These are phyloP conservation scores for Beauveria australis DNA, from an alignment of 2,329 filamentous ascomycete species.

Conservation along the genomic window DNA sequence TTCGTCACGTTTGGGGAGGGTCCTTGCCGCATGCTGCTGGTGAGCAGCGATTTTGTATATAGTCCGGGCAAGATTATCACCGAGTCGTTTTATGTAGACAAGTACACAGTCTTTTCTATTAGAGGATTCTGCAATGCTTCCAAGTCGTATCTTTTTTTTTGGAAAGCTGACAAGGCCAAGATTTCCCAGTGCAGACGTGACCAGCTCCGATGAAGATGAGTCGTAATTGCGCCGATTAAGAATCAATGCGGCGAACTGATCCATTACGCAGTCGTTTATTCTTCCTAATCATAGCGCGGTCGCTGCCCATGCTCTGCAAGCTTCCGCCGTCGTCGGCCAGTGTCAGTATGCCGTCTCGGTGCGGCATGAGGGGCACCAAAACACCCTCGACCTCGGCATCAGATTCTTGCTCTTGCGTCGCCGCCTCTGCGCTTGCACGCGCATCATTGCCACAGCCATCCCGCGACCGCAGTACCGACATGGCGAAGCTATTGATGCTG, in stretches of 20 bases:
- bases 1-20: background rate
- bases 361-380: background rate
- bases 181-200: too few species aligned
- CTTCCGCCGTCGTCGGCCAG: slow-evolving; percentile 9
- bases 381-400: slow-evolving; percentile 4
- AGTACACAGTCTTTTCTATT: too few species aligned
- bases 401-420: background rate
- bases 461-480: slow-evolving; percentile 8
- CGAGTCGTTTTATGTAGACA: too few species aligned
- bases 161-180: too few species aligned
- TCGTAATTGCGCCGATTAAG: too few species aligned
- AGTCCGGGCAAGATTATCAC: too few species aligned
- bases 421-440: background rate
- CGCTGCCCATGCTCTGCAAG: slow-evolving; percentile 13
- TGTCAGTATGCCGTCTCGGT: background rate
- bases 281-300: slow-evolving; percentile 11
- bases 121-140: too few species aligned
- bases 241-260: background rate
- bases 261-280: background rate
- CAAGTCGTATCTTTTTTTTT: too few species aligned
- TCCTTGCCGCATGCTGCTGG: too few species aligned
- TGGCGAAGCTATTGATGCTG: slow-evolving; percentile 5
- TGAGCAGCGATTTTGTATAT: too few species aligned
- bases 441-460: background rate
- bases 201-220: too few species aligned